Percentiles rank a stretch among this genome's conserved stretches.
Evolutionary conservation across 306 rosid genomes (phyloP).

Genomic region (Cicer arietinum): DNA sequence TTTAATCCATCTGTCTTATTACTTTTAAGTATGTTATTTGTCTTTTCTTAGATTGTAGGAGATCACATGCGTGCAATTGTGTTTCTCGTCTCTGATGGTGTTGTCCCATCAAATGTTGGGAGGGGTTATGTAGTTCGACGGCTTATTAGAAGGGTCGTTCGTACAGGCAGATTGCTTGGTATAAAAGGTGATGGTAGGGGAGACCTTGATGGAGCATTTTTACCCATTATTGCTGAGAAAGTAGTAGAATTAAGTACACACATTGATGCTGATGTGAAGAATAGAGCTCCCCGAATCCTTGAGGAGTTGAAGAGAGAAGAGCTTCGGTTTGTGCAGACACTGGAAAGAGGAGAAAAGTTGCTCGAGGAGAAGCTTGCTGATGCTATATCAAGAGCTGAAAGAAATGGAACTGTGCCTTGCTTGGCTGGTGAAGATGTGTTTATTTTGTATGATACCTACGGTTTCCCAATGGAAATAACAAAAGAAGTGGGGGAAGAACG

Average conservation of each 20-base stretch:
- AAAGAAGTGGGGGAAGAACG: constrained; percentile 93
- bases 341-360: constrained; percentile 90
- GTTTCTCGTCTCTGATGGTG: constrained; percentile 91
- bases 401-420: constrained; percentile 68
- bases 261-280: constrained; percentile 71
- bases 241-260: constrained; percentile 78
- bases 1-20: constrained; percentile 35
- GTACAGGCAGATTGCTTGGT: constrained; percentile 93
- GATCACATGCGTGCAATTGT: constrained; percentile 98
- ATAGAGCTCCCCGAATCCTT: constrained; percentile 65
- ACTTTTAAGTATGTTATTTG: constrained; percentile 20
- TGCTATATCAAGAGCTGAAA: constrained; percentile 65
- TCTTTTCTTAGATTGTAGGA: constrained; percentile 72
- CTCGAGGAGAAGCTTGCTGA: constrained; percentile 83
- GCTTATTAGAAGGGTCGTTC: constrained; percentile 94
- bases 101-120: constrained; percentile 89
- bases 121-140: constrained; percentile 91
- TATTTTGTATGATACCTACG: constrained; percentile 92
- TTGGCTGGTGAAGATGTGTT: constrained; percentile 89
- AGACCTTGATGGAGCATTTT: constrained; percentile 84
- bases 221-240: constrained; percentile 79
- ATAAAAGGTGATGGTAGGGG: constrained; percentile 86
- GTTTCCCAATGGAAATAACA: constrained; percentile 90
- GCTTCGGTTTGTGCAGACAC: constrained; percentile 89
- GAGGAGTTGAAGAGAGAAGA: constrained; percentile 96